Evolutionary conservation across 139 green algal genomes (phyloP).

Genomic region (Haematococcus sp.): DNA sequence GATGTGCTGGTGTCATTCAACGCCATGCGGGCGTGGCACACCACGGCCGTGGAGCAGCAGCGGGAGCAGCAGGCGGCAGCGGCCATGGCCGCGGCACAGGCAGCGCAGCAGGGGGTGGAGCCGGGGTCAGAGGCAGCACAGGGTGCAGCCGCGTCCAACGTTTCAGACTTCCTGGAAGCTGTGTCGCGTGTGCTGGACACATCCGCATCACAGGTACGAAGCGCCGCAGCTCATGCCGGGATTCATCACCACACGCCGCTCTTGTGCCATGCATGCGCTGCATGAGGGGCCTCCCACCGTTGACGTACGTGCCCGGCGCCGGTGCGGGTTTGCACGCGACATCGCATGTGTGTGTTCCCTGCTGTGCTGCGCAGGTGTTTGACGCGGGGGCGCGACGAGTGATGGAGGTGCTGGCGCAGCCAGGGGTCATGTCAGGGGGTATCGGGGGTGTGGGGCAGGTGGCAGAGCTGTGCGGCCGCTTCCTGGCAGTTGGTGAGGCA

Average conservation of each 20-base stretch:
- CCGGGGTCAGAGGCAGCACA: slow-evolving; percentile 1
- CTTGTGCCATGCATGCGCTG: no score
- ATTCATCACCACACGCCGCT: no score
- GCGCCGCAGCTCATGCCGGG: no score
- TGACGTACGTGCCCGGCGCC: no score
- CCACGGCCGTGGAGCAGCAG: slow-evolving; percentile 23
- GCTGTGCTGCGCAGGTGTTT: slow-evolving; percentile 26
- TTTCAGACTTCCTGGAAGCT: slow-evolving; percentile 18
- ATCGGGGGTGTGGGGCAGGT: slow-evolving; percentile 17
- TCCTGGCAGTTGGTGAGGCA: slow-evolving; percentile 36
- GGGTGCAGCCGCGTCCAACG: not conserved
- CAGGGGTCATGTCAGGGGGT: slow-evolving; percentile 5
- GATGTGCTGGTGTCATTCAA: slow-evolving; percentile 50
- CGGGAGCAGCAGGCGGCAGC: slow-evolving; percentile 6
- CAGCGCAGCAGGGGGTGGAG: not conserved
- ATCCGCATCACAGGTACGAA: not conserved
- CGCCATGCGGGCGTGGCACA: slow-evolving; percentile 43
- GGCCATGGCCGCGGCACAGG: not conserved
- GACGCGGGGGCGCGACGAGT: slow-evolving; percentile 29
- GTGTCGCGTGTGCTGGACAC: slow-evolving; percentile 21
- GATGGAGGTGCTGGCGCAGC: slow-evolving; percentile 35
- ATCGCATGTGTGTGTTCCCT: not conserved
- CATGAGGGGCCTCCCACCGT: no score
- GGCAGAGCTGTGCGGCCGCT: slow-evolving; percentile 35
- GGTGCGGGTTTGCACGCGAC: no score